phyloP scores from a whole-genome alignment of 2,329 filamentous ascomycete species.

The Aspergillus sp. region DNA sequence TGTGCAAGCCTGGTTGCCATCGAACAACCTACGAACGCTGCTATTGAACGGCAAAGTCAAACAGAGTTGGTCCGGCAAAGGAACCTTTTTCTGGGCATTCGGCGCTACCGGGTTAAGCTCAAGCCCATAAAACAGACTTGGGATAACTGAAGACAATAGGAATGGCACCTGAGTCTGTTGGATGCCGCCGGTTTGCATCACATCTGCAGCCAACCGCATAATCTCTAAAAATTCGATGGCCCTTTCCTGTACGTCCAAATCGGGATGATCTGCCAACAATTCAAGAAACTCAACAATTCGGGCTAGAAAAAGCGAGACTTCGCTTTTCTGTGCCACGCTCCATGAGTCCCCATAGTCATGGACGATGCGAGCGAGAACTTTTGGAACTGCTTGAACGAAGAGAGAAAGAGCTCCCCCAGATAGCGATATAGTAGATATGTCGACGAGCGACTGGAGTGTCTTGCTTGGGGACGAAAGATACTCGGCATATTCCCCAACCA shows the following conservation, averaged over 20 bases:
- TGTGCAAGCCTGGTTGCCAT: conserved; percentile 52
- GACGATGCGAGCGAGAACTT: conserved; percentile 74
- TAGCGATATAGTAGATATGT: conserved; percentile 59
- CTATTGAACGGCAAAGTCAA: conserved; percentile 80
- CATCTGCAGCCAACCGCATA: conserved; percentile 82
- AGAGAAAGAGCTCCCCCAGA: conserved; percentile 70
- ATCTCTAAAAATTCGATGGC: conserved; percentile 91
- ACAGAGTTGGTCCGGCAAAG: conserved; percentile 71
- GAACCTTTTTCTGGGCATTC: conserved; percentile 82
- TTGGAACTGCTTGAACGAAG: conserved; percentile 80
- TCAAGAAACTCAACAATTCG: conserved; percentile 82
- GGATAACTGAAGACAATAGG: conserved; percentile 85
- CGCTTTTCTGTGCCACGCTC: conserved; percentile 71
- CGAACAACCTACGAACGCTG: conserved; percentile 67
- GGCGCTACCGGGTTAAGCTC: conserved; percentile 88
- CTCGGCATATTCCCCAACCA: conserved; percentile 84
- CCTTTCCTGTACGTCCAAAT: conserved; percentile 90
- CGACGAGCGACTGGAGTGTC: conserved; percentile 71
- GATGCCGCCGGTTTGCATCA: conserved; percentile 42
- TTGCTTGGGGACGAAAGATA: conserved; percentile 69
- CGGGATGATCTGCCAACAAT: conserved; percentile 74
- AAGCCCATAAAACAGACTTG: conserved; percentile 79
- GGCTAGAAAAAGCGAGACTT: conserved; percentile 73
- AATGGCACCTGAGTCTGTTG: conserved; percentile 59
- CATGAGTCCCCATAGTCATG: conserved; percentile 62